Evolutionary conservation across 176 grass and related monocot species (phyloP).

Genomic region (Saccharum spontaneum): DNA sequence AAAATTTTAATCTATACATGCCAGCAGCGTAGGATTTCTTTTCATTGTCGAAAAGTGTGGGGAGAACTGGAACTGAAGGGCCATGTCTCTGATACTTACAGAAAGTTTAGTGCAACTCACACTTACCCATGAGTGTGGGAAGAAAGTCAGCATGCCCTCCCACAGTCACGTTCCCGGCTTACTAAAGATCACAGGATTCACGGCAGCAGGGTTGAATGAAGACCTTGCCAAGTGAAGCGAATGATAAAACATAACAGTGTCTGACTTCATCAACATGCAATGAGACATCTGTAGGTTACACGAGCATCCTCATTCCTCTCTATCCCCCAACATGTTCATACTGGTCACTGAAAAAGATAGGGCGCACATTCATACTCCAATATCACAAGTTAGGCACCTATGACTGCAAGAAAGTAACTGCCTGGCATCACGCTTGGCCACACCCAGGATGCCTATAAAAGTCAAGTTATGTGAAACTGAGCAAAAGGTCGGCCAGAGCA

Average conservation of each 20-base stretch:
- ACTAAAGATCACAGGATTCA: slow-evolving; percentile 35
- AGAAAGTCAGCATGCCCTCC: not conserved
- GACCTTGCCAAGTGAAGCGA: not conserved
- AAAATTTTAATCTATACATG: not conserved
- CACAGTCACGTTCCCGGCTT: not conserved
- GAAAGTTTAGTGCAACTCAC: not conserved
- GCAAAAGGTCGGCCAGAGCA: not conserved
- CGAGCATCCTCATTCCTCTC: slow-evolving; percentile 2
- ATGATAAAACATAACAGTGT: not conserved
- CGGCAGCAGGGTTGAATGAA: not conserved
- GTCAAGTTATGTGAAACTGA: not conserved
- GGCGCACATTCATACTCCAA: not conserved
- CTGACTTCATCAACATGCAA: slow-evolving; percentile 24
- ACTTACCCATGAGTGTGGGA: not conserved
- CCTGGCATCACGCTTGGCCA: not conserved
- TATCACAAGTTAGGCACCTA: not conserved
- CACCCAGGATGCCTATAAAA: slow-evolving; percentile 36
- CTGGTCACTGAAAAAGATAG: not conserved
- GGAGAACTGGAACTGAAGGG: slow-evolving; percentile 15
- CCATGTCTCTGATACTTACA: not conserved
- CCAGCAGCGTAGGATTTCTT: not conserved
- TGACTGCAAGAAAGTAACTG: not conserved
- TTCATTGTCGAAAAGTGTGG: not conserved
- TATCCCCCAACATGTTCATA: slow-evolving; percentile 27
- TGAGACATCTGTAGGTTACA: slow-evolving; percentile 6